phyloP scores from a whole-genome alignment of 495 filamentous ascomycete species.

The Pyronema domesticum region DNA sequence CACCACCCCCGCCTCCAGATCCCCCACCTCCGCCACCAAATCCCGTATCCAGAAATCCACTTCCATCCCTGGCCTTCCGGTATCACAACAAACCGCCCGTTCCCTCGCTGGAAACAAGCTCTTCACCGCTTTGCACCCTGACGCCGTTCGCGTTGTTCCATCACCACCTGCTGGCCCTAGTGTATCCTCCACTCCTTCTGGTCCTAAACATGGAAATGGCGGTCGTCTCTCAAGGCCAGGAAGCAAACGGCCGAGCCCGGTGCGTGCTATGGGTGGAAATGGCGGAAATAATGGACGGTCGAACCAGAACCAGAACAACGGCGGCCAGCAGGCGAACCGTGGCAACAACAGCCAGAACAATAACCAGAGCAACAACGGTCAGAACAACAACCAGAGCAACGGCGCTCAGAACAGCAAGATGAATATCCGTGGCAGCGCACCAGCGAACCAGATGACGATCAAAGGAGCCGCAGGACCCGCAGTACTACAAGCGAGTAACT shows the following conservation, averaged over 20 bases:
- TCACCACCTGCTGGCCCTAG: too few relatives aligned
- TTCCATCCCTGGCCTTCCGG: slow-evolving; percentile 7
- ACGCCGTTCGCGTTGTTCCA: background rate
- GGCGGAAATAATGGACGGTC: background rate
- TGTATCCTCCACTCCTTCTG: background rate
- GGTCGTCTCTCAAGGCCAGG: background rate
- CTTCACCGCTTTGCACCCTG: slow-evolving; percentile 24
- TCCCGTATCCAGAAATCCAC: background rate
- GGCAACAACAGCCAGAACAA: background rate
- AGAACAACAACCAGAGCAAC: background rate
- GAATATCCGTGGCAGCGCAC: slow-evolving; percentile 22
- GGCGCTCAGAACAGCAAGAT: slow-evolving; percentile 3
- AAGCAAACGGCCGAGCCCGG: background rate
- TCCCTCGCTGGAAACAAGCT: slow-evolving; percentile 25
- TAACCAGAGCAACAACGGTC: background rate
- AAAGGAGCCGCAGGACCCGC: slow-evolving; percentile 65
- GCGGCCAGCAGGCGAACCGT: background rate
- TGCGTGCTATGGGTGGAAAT: background rate
- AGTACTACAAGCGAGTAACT: slow-evolving; percentile 72
- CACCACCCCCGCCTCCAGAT: slow-evolving; percentile 19
- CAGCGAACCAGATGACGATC: slow-evolving; percentile 47
- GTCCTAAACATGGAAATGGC: too few relatives aligned
- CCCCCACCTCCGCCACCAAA: slow-evolving; percentile 11
- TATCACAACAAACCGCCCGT: slow-evolving; percentile 21
- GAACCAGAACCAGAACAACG: background rate